A percentile compares a stretch with the other conserved stretches of the same genome.
phyloP scores from a whole-genome alignment of 805 yeast genomes.

The Saturnispora bothae region DNA sequence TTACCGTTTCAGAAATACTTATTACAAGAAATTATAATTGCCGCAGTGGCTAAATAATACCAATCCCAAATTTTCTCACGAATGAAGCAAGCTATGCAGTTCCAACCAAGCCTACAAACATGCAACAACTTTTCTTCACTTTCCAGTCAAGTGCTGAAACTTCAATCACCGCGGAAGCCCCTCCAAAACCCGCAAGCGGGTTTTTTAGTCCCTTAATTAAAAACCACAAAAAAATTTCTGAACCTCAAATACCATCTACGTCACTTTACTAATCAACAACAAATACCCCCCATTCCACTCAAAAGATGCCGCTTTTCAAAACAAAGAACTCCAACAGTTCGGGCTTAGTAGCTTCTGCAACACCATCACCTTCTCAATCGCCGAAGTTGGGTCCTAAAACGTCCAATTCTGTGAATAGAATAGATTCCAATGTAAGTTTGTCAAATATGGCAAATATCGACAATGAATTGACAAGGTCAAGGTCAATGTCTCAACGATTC shows the following conservation, averaged over 20 bases:
- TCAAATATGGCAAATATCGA: background rate
- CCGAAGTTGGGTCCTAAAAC: background rate
- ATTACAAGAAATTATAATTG: no score
- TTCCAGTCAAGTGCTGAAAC: no score
- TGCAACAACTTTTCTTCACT: background rate
- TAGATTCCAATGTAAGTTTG: background rate
- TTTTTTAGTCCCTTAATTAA: background rate
- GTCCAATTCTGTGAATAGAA: background rate
- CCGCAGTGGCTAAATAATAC: no score
- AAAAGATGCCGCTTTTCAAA: slow-evolving; percentile 7
- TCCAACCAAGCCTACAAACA: no score
- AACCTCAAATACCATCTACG: background rate
- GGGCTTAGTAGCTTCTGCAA: slow-evolving; percentile 2
- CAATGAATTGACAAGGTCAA: slow-evolving; percentile 13
- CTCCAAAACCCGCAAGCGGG: no score
- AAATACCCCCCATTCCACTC: background rate
- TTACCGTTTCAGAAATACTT: no score
- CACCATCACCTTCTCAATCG: background rate
- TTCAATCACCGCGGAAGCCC: no score
- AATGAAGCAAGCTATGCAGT: no score
- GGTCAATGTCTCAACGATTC: slow-evolving; percentile 25
- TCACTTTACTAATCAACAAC: background rate
- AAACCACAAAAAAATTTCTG: background rate
- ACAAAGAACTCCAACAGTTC: slow-evolving; percentile 1
- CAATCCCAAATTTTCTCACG: no score